Evolutionary conservation across 164 flowering plant genomes (phyloP).

Genomic region (Saururus chinensis): DNA sequence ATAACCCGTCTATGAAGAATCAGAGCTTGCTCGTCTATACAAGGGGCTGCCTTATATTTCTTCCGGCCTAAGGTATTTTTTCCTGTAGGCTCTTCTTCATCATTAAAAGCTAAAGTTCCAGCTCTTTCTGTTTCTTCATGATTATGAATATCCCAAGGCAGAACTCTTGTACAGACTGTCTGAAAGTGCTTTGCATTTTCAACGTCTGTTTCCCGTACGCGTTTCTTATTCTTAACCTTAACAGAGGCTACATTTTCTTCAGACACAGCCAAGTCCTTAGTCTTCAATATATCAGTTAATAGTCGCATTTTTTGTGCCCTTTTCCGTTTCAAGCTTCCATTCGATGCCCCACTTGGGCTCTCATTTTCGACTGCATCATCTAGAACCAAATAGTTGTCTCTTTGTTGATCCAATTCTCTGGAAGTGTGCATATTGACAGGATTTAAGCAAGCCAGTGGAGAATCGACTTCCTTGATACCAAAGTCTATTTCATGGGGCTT

Average conservation of each 20-base stretch:
- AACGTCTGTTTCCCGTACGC: conserved; percentile 6
- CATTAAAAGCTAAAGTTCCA: conserved; percentile 3
- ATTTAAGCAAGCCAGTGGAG: conserved; percentile 10
- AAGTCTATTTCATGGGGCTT: conserved; percentile 1
- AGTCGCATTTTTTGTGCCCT: conserved; percentile 40
- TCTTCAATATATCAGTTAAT: conserved; percentile 27
- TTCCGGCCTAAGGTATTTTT: background rate
- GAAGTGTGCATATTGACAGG: conserved; percentile 8
- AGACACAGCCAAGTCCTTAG: conserved; percentile 20
- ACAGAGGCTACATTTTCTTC: background rate
- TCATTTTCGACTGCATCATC: conserved; percentile 12
- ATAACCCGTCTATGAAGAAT: background rate
- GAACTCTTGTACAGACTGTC: background rate
- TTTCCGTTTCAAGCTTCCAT: conserved; percentile 17
- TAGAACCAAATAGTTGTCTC: conserved; percentile 18
- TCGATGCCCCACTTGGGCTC: conserved; percentile 8
- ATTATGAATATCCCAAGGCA: background rate
- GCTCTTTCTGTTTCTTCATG: conserved; percentile 4
- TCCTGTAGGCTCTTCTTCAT: conserved; percentile 4
- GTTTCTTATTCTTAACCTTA: background rate
- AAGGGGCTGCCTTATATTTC: background rate
- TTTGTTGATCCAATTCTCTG: conserved; percentile 14
- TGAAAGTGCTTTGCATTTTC: conserved; percentile 2
- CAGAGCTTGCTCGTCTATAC: background rate
- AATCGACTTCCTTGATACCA: conserved; percentile 8